Evolutionary conservation across 352 stramenopile genomes (phyloP).

Genomic region (Globisporangium recalcitrans): DNA sequence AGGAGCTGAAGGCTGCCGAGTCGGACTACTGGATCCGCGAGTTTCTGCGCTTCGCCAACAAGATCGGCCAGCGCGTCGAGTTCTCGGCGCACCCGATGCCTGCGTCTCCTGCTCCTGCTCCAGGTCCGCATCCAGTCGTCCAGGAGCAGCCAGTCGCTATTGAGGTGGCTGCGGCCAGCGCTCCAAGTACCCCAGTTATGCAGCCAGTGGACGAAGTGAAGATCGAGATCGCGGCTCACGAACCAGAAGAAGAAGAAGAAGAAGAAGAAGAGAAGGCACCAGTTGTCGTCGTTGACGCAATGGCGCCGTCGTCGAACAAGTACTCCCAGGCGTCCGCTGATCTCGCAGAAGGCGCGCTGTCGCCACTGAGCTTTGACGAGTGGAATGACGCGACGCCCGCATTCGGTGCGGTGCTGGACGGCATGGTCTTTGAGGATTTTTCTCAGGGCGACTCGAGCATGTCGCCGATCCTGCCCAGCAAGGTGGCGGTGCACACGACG

Average conservation of each 20-base stretch:
- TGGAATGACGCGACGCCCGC: conserved; percentile 39
- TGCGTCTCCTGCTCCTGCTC: conserved; percentile 18
- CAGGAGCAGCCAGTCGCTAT: not conserved
- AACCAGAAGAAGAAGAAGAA: conserved; percentile 1
- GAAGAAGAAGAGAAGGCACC: not conserved
- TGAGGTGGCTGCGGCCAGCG: not conserved
- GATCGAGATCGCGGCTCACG: not conserved
- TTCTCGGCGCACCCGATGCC: conserved; percentile 20
- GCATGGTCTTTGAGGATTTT: conserved; percentile 37
- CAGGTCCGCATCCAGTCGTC: conserved; percentile 8
- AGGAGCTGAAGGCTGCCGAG: conserved; percentile 59
- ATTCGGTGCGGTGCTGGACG: conserved; percentile 42
- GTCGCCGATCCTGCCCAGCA: conserved; percentile 12
- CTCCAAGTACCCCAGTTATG: not conserved
- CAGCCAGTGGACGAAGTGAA: conserved; percentile 2
- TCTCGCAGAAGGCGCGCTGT: conserved; percentile 25
- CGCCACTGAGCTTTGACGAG: conserved; percentile 56
- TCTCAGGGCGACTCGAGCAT: conserved; percentile 29
- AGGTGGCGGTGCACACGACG: conserved; percentile 2
- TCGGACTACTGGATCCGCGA: conserved; percentile 67
- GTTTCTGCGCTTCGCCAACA: conserved; percentile 59
- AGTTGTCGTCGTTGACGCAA: conserved; percentile 11
- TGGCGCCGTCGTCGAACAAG: conserved; percentile 26
- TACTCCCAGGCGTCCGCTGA: conserved; percentile 3
- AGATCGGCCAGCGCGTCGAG: conserved; percentile 55